Percentiles rank a stretch among this genome's conserved stretches.
phyloP scores from a whole-genome alignment of 1,139 yeast species.

The Saccharomyces hybrid region DNA sequence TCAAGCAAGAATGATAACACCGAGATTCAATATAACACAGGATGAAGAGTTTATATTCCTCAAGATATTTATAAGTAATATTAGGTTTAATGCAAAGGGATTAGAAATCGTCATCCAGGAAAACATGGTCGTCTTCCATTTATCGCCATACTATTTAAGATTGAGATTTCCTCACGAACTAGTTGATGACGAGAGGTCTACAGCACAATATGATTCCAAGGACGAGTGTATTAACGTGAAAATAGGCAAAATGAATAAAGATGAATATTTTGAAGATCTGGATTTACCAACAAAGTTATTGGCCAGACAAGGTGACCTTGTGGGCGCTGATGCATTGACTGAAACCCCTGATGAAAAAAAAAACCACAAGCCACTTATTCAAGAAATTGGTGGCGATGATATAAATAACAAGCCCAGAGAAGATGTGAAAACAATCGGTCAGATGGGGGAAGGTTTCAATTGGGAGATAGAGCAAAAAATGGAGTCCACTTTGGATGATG shows the following conservation, averaged over 20 bases:
- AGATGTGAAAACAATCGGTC: conserved; percentile 22
- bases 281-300: conserved; percentile 76
- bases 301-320: conserved; percentile 49
- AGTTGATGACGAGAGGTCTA: conserved; percentile 58
- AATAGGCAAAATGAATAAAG: conserved; percentile 58
- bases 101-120: conserved; percentile 72
- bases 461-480: conserved; percentile 70
- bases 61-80: conserved; percentile 51
- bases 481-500: not conserved
- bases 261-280: conserved; percentile 71
- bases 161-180: conserved; percentile 63
- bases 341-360: not conserved
- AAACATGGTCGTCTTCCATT: conserved; percentile 66
- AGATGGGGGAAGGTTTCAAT: conserved; percentile 58
- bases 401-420: conserved; percentile 3
- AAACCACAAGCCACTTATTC: conserved; percentile 44
- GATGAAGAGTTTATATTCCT: conserved; percentile 65
- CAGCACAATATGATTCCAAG: conserved; percentile 53
- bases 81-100: conserved; percentile 59
- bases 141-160: conserved; percentile 81
- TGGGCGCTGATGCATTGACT: conserved; percentile 25
- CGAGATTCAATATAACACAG: conserved; percentile 67
- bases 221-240: conserved; percentile 43
- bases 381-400: conserved; percentile 43
- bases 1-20: conserved; percentile 67